These are phyloP conservation scores for Amanita thiersii DNA, from an alignment of 768 basidiomycete genomes.

Conservation along the genomic window DNA sequence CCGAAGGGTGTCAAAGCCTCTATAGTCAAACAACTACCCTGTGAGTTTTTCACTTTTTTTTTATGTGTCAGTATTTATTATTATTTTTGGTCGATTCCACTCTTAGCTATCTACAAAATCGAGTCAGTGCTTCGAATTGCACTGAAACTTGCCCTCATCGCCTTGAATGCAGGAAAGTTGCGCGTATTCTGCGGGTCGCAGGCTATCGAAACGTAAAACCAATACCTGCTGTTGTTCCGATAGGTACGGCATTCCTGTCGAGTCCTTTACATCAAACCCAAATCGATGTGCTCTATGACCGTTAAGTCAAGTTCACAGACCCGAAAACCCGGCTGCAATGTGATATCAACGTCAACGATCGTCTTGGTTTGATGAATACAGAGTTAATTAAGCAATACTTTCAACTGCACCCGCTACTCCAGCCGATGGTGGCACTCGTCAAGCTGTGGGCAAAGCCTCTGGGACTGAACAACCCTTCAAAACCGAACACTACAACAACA, in stretches of 20 bases:
- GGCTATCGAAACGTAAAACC: slow-evolving; percentile 24
- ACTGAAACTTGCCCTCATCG: no score
- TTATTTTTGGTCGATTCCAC: background rate
- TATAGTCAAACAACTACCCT: no score
- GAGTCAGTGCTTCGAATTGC: no score
- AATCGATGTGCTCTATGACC: no score
- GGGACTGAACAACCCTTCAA: slow-evolving; percentile 39
- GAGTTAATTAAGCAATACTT: slow-evolving; percentile 45
- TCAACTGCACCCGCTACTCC: slow-evolving; percentile 32
- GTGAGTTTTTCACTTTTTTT: no score
- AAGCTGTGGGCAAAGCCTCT: slow-evolving; percentile 55
- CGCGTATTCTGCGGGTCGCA: slow-evolving; percentile 16
- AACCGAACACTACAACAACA: slow-evolving; percentile 16
- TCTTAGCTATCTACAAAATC: slow-evolving; percentile 21
- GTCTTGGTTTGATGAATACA: slow-evolving; percentile 46
- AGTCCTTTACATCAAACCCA: no score
- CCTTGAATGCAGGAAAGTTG: slow-evolving; percentile 22
- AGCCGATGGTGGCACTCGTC: slow-evolving; percentile 35
- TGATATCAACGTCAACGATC: slow-evolving; percentile 60
- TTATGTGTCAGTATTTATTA: slow-evolving; percentile 1
- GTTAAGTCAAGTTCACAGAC: slow-evolving; percentile 45
- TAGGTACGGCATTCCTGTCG: slow-evolving; percentile 22
- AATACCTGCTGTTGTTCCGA: slow-evolving; percentile 36
- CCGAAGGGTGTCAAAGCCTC: no score
- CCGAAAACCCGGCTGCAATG: slow-evolving; percentile 29